Evolutionary conservation across 345 rosid species (phyloP).

Genomic region (Eucalyptus shirleyi): DNA sequence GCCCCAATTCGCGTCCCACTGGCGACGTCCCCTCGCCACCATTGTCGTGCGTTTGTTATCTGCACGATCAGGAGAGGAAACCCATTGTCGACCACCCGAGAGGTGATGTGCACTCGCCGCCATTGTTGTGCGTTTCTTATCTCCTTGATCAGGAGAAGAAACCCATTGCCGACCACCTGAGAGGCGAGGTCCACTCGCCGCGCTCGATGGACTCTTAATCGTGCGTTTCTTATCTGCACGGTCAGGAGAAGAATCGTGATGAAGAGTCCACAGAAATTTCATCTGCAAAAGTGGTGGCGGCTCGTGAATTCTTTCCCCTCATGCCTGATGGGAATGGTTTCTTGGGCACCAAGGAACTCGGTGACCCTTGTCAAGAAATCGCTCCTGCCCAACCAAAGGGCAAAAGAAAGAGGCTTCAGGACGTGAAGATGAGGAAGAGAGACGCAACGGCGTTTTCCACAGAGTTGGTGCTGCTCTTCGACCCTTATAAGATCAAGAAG

Average conservation of each 20-base stretch:
- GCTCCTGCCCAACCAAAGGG: neutral
- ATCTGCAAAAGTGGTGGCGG: neutral
- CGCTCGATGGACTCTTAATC: neutral
- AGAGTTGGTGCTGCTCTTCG: neutral
- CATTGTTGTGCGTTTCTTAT: neutral
- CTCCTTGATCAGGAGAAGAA: neutral
- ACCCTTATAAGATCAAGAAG: neutral
- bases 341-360: neutral
- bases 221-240: neutral
- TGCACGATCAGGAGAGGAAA: neutral
- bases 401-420: neutral
- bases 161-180: neutral
- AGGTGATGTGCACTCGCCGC: neutral
- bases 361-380: neutral
- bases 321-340: neutral
- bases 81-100: neutral
- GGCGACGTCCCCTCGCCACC: neutral
- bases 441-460: neutral
- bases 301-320: neutral
- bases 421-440: neutral
- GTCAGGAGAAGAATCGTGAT: neutral
- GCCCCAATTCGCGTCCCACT: neutral
- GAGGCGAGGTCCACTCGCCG: neutral
- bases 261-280: neutral
- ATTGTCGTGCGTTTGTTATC: neutral